A percentile compares a stretch with the other conserved stretches of the same genome.
These are phyloP conservation scores for Hygrocybe coccinea DNA, from an alignment of 768 basidiomycete species.

Conservation along the genomic window DNA sequence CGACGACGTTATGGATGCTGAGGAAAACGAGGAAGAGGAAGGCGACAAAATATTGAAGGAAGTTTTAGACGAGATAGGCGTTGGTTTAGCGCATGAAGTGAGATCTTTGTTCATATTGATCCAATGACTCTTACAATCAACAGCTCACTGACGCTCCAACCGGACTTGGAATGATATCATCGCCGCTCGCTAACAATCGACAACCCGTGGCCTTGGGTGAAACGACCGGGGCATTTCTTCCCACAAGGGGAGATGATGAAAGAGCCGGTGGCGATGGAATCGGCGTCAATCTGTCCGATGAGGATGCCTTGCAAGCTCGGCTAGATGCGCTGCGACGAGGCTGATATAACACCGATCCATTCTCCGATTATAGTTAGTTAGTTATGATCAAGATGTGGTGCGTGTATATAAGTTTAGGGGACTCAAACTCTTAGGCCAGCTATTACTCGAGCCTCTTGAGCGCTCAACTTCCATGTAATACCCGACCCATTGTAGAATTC, in stretches of 20 bases:
- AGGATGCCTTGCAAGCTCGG: conserved; percentile 91
- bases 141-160: conserved; percentile 84
- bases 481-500: conserved; percentile 94
- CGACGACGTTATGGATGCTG: conserved; percentile 97
- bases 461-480: conserved; percentile 79
- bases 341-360: too few species aligned
- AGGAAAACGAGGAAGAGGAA: conserved; percentile 95
- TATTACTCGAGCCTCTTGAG: conserved; percentile 70
- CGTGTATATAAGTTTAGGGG: background rate
- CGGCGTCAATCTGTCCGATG: conserved; percentile 55
- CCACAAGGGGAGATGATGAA: conserved; percentile 22
- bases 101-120: conserved; percentile 10
- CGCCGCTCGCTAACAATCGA: conserved; percentile 52
- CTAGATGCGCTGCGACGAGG: conserved; percentile 83
- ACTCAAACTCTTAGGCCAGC: conserved; percentile 51
- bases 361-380: too few species aligned
- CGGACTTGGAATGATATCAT: conserved; percentile 56
- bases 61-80: conserved; percentile 96
- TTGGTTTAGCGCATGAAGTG: conserved; percentile 83
- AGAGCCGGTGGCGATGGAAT: conserved; percentile 36
- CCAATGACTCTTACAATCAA: background rate
- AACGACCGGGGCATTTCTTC: conserved; percentile 37
- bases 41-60: conserved; percentile 93
- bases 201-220: conserved; percentile 87
- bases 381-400: too few species aligned